Evolutionary conservation across 257 asterid genomes (phyloP).

Genomic region (Nicotiana undulata): DNA sequence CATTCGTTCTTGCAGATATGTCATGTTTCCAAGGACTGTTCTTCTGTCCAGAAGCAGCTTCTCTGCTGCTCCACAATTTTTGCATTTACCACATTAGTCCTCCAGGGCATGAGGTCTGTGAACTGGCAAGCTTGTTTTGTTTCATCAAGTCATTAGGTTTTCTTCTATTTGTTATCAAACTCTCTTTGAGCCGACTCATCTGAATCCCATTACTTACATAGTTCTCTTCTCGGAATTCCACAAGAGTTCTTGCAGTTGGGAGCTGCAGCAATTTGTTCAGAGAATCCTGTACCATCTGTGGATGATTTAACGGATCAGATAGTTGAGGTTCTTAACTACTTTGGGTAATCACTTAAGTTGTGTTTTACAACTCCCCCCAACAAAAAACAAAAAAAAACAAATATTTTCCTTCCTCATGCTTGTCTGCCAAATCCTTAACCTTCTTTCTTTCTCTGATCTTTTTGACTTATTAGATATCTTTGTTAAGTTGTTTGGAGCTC

Average conservation of each 20-base stretch:
- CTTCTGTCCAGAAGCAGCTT: conserved; percentile 46
- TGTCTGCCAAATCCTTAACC: not conserved
- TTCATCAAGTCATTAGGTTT: not conserved
- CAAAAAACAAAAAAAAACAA: too few species aligned
- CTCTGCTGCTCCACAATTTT: conserved; percentile 35
- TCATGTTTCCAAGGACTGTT: conserved; percentile 73
- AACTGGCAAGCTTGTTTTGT: conserved; percentile 2
- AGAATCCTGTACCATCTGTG: conserved; percentile 50
- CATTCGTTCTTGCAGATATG: conserved; percentile 45
- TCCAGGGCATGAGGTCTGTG: conserved; percentile 48
- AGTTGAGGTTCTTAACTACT: conserved; percentile 77
- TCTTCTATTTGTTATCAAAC: not conserved
- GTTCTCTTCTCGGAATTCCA: conserved; percentile 43
- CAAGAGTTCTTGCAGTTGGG: conserved; percentile 96
- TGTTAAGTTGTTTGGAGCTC: not conserved
- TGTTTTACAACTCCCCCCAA: not conserved
- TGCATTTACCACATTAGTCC: conserved; percentile 42
- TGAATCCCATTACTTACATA: conserved; percentile 36
- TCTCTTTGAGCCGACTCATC: not conserved
- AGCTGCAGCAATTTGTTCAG: conserved; percentile 68
- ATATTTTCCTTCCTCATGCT: not conserved
- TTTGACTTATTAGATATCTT: not conserved
- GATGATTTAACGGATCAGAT: conserved; percentile 86
- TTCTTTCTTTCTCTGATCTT: not conserved
- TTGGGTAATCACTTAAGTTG: conserved; percentile 43